These are phyloP conservation scores for Tribonema minus DNA, from an alignment of 108 stramenopile genomes.

Conservation along the genomic window DNA sequence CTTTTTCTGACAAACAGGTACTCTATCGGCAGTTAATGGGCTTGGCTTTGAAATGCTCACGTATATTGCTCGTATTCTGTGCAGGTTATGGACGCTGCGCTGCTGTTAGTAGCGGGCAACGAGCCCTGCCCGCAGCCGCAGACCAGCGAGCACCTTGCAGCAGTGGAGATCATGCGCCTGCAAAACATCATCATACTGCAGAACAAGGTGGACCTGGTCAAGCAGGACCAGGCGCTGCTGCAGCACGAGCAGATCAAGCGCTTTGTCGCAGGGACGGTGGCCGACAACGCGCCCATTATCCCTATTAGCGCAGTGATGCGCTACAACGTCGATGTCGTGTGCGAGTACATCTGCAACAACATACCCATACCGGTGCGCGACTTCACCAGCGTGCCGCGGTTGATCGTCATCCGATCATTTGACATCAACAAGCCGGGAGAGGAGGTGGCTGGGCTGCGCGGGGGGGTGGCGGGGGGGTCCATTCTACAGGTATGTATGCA, in stretches of 20 bases:
- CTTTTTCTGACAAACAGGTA: too few species aligned
- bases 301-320: constrained; percentile 95
- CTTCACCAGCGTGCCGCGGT: constrained; percentile 82
- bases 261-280: constrained; percentile 96
- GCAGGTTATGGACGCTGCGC: constrained; percentile 91
- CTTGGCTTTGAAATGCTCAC: too few species aligned
- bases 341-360: constrained; percentile 91
- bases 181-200: constrained; percentile 96
- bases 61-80: not conserved
- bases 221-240: constrained; percentile 88
- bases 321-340: constrained; percentile 98
- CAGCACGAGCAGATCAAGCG: constrained; percentile 85
- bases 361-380: constrained; percentile 89
- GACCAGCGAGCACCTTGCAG: constrained; percentile 98
- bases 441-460: constrained; percentile 81
- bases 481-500: too few species aligned
- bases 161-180: constrained; percentile 99
- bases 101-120: constrained; percentile 97
- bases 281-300: constrained; percentile 90
- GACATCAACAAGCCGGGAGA: constrained; percentile 99
- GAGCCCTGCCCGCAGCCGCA: constrained; percentile 98
- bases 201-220: constrained; percentile 99
- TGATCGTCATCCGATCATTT: constrained; percentile 99
- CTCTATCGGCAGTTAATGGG: too few species aligned
- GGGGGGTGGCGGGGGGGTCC: constrained; percentile 97